Percentiles rank a stretch among this genome's conserved stretches.
phyloP scores from a whole-genome alignment of 805 yeast genomes.

The Vanderwaltozyma tropicalis region DNA sequence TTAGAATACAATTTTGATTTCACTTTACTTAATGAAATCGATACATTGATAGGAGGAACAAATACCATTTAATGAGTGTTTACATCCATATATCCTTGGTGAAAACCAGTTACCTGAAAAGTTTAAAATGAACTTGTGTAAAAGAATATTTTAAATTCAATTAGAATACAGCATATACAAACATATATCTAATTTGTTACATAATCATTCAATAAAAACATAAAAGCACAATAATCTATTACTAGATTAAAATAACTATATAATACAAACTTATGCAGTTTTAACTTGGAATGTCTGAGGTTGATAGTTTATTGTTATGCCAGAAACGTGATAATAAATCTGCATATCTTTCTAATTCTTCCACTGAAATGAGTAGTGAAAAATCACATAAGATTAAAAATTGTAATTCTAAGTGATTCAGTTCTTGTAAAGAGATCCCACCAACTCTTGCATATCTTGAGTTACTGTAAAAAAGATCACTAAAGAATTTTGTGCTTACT shows the following conservation, averaged over 20 bases:
- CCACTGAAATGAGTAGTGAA: slow-evolving; percentile 74
- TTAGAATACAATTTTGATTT: slow-evolving; percentile 25
- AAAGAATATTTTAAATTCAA: too few species aligned
- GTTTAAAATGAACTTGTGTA: too few species aligned
- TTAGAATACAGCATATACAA: too few species aligned
- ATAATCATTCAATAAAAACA: too few species aligned
- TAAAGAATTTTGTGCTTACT: slow-evolving; percentile 87
- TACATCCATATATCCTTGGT: too few species aligned
- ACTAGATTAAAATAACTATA: neutral
- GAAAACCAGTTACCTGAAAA: too few species aligned
- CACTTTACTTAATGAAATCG: slow-evolving; percentile 23
- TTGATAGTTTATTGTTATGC: slow-evolving; percentile 29
- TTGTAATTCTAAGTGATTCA: slow-evolving; percentile 86
- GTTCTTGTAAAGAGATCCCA: slow-evolving; percentile 85
- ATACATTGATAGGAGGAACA: slow-evolving; percentile 15
- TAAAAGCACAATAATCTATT: too few species aligned
- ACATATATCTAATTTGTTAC: too few species aligned
- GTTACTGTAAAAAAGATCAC: slow-evolving; percentile 90
- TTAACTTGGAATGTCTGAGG: neutral
- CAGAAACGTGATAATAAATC: slow-evolving; percentile 77
- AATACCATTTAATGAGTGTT: neutral
- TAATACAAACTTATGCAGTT: neutral
- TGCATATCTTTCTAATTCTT: slow-evolving; percentile 85
- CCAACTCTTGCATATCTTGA: slow-evolving; percentile 93
- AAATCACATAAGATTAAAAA: slow-evolving; percentile 78